Percentiles rank a stretch among this genome's conserved stretches.
phyloP scores from a whole-genome alignment of 768 basidiomycete species.

The Baorangia bicolor region DNA sequence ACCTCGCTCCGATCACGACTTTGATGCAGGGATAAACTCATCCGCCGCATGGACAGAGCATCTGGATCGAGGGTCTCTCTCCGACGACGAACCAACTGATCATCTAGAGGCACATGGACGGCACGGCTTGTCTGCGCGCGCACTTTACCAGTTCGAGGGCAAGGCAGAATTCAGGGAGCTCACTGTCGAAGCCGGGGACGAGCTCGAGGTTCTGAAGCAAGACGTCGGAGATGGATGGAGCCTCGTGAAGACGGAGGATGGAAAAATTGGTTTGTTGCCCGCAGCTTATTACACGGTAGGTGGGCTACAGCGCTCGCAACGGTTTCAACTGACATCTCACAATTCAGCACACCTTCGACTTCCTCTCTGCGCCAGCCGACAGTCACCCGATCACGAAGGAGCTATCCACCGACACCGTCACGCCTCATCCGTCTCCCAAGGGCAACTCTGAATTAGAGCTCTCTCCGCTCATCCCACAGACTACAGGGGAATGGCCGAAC shows the following conservation, averaged over 20 bases:
- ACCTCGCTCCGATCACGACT: constrained; percentile 39
- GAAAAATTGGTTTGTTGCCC: constrained; percentile 69
- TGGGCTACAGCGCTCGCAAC: constrained; percentile 2
- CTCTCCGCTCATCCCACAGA: constrained; percentile 56
- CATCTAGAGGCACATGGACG: constrained; percentile 34
- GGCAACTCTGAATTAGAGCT: constrained; percentile 24
- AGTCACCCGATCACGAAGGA: constrained; percentile 25
- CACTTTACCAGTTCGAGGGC: constrained; percentile 73
- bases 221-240: constrained; percentile 81
- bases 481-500: constrained; percentile 65
- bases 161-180: constrained; percentile 75
- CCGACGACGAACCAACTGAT: constrained; percentile 50
- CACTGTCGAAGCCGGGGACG: constrained; percentile 64
- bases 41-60: constrained; percentile 77
- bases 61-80: constrained; percentile 45
- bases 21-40: constrained; percentile 77
- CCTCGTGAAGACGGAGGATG: constrained; percentile 55
- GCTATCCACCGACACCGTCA: constrained; percentile 46
- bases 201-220: constrained; percentile 68
- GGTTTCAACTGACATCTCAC: background rate
- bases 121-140: constrained; percentile 55
- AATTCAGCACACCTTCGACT: constrained; percentile 63
- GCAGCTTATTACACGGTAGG: constrained; percentile 70
- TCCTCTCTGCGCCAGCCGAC: constrained; percentile 49
- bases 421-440: constrained; percentile 43